Base-by-base conservation (phyloP, 345 rosid species). In the Rhodamnia rubescens region DNA sequence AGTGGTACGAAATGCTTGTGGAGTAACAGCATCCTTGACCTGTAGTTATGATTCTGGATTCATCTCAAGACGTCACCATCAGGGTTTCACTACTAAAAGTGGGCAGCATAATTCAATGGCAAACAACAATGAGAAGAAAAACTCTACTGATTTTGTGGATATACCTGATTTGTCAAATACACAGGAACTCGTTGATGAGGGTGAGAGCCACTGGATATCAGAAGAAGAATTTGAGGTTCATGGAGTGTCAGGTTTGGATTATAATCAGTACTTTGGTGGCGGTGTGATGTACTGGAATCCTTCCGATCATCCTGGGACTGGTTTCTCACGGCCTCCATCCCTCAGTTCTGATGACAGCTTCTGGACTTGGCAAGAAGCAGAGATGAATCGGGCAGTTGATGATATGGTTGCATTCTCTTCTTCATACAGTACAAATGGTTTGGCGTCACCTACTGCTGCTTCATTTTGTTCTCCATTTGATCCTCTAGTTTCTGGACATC, bases 261-360 rank as follows among this genome's bases (percentile, higher is more conserved):
- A 95, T 89, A 97, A 92, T 90, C 96, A 97, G 82, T 93, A 94
- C 85, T 97, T 97, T 86, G 99, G 99, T 88, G 99, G 98, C 42
- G 98, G 99, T 90, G 95, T 95, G 78, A 97, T 97, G 99, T 97
- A 97, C 87, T 97, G 99, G 99, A 90, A 97, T 91, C 93, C 98
- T 90, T 94, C 98, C 59, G 99, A 97, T 88, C 91, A 91, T 89
- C 93, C 92, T 32, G 98, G 95, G 83, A 87, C 95, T 44, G 95
- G 97, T 87, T 97, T 94, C 89, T 97, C 99, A 89, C 94, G 98
- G 84, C 95, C 99, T 87, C 96, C 98, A 74, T 97, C 99, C 69
- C 97, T 94, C 89, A 95, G 99, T 91, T 97, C 99, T 88, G 99
- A 97, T 91, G 99, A 97, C 92, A 93, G 99, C 90, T 93, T 93